Evolutionary conservation across 768 basidiomycete genomes (phyloP).

Genomic region (Serendipita indica): DNA sequence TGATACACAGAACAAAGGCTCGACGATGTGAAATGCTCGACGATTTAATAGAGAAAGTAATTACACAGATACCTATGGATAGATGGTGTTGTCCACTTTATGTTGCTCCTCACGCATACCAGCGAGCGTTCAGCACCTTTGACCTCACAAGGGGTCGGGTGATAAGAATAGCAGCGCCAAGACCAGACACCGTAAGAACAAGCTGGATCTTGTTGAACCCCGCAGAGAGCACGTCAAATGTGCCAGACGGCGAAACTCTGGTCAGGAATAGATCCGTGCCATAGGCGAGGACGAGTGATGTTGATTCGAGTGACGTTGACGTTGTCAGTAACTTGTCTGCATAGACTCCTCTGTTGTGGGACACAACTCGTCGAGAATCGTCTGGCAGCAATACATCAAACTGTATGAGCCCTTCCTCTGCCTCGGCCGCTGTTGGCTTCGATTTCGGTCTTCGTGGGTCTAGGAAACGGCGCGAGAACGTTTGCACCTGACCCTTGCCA

Average conservation of each 20-base stretch:
- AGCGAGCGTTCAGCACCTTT: conserved; percentile 52
- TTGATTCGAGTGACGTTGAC: conserved; percentile 56
- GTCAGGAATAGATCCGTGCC: conserved; percentile 86
- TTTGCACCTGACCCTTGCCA: conserved; percentile 53
- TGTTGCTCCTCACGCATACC: conserved; percentile 34
- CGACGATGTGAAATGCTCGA: no score
- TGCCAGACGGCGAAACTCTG: conserved; percentile 68
- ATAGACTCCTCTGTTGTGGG: conserved; percentile 31
- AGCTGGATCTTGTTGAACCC: conserved; percentile 89
- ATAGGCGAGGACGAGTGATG: conserved; percentile 71
- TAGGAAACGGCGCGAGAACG: conserved; percentile 55
- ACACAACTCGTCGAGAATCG: conserved; percentile 44
- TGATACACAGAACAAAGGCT: no score
- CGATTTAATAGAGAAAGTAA: no score
- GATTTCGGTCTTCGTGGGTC: conserved; percentile 72
- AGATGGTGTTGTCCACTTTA: conserved; percentile 27
- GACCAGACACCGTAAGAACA: conserved; percentile 59
- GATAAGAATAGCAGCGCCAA: conserved; percentile 62
- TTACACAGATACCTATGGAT: no score
- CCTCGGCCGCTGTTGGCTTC: conserved; percentile 61
- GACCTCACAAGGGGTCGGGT: conserved; percentile 66
- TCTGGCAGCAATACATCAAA: conserved; percentile 70
- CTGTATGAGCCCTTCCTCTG: conserved; percentile 71
- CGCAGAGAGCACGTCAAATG: conserved; percentile 85
- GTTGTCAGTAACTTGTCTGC: background rate